Evolutionary conservation across 2,329 filamentous ascomycete species (phyloP).

Genomic region (Nigrospora osmanthi): DNA sequence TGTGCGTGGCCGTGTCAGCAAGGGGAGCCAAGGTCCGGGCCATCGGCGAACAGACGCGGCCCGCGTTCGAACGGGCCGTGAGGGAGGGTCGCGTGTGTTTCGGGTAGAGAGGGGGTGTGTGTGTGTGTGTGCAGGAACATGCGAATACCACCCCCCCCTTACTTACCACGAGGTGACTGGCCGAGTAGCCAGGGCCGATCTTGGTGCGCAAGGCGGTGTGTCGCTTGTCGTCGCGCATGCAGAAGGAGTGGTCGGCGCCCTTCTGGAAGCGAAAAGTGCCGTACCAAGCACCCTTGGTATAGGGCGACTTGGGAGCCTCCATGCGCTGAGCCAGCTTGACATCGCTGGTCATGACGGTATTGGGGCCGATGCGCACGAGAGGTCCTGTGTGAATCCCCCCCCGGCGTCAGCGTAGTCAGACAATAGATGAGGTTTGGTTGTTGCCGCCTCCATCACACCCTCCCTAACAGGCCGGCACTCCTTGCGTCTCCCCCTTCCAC

Average conservation of each 20-base stretch:
- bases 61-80: too few species aligned
- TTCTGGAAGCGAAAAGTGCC: slow-evolving; percentile 5
- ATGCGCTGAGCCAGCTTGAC: slow-evolving; percentile 2
- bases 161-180: slow-evolving; percentile 5
- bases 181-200: slow-evolving; percentile 7
- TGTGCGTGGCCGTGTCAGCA: too few species aligned
- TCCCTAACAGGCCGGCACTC: not conserved
- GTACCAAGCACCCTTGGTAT: slow-evolving; percentile 6
- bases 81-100: too few species aligned
- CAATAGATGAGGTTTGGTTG: too few species aligned
- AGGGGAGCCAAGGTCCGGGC: too few species aligned
- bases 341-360: slow-evolving; percentile 6
- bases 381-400: not conserved
- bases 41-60: too few species aligned
- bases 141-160: not conserved
- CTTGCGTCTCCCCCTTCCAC: not conserved
- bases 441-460: not conserved
- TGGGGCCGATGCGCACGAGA: slow-evolving; percentile 5
- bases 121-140: slow-evolving; percentile 6
- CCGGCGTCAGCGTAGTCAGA: too few species aligned
- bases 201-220: slow-evolving; percentile 5
- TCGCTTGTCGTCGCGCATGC: slow-evolving; percentile 3
- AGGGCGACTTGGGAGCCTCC: slow-evolving; percentile 2
- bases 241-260: slow-evolving; percentile 4
- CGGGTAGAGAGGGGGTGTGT: slow-evolving; percentile 9